A percentile compares a stretch with the other conserved stretches of the same genome.
Evolutionary conservation across 2,329 filamentous ascomycete species (phyloP).

Genomic region (Colletotrichum abscissum): DNA sequence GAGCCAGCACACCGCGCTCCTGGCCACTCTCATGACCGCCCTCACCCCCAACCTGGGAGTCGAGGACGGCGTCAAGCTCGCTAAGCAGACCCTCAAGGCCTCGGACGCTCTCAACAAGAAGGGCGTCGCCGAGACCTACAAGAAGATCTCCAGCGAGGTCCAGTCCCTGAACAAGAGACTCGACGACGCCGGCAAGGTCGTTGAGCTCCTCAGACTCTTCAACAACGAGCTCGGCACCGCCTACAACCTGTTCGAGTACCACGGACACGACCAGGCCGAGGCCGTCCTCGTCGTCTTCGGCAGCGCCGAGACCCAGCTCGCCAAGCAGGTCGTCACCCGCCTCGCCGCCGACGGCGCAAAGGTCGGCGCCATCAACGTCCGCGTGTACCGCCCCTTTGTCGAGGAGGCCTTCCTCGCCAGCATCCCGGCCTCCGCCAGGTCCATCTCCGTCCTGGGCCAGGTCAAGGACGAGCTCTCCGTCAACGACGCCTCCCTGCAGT

Average conservation of each 20-base stretch:
- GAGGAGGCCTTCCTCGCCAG: conserved; percentile 92
- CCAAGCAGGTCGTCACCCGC: conserved; percentile 81
- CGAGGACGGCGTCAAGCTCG: conserved; percentile 87
- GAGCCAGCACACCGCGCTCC: conserved; percentile 91
- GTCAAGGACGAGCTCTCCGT: conserved; percentile 80
- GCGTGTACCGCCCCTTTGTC: conserved; percentile 93
- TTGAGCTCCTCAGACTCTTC: conserved; percentile 77
- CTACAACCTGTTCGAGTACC: conserved; percentile 94
- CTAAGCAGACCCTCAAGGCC: conserved; percentile 83
- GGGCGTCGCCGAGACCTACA: conserved; percentile 76
- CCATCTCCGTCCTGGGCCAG: conserved; percentile 89
- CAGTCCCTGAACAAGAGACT: conserved; percentile 76
- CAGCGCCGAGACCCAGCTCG: conserved; percentile 87
- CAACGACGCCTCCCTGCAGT: conserved; percentile 80
- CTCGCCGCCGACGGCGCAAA: conserved; percentile 79
- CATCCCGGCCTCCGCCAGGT: conserved; percentile 80
- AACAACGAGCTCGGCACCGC: conserved; percentile 94
- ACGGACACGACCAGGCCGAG: conserved; percentile 82
- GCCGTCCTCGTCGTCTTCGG: conserved; percentile 92
- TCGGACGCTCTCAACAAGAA: conserved; percentile 81
- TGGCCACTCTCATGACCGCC: conserved; percentile 83
- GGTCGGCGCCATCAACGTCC: conserved; percentile 90
- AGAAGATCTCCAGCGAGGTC: conserved; percentile 71
- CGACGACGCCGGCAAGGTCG: conserved; percentile 76
- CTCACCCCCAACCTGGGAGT: conserved; percentile 85